Evolutionary conservation across 1,284 basidiomycete genomes (phyloP).

Genomic region (Ceratobasidium sp.): DNA sequence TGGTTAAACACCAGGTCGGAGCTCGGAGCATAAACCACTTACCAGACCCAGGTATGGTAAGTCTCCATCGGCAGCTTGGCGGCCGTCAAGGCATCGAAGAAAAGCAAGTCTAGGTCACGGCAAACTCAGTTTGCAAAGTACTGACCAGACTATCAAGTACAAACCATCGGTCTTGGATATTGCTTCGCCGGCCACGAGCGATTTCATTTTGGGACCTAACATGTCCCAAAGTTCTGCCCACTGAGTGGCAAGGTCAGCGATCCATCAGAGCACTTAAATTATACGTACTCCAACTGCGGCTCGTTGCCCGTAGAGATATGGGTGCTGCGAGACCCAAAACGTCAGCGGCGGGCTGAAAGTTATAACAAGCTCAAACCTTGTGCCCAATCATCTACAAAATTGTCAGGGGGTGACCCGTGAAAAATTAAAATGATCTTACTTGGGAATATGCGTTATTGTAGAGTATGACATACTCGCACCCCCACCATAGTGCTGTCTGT

Average conservation of each 20-base stretch:
- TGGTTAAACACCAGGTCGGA: background rate
- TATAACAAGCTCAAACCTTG: constrained; percentile 25
- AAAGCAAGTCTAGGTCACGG: constrained; percentile 38
- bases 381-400: constrained; percentile 32
- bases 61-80: constrained; percentile 46
- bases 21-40: background rate
- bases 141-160: background rate
- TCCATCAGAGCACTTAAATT: background rate
- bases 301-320: constrained; percentile 35
- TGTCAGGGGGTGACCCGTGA: background rate
- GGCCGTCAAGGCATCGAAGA: constrained; percentile 45
- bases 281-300: constrained; percentile 23
- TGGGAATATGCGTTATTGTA: constrained; percentile 47
- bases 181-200: constrained; percentile 45
- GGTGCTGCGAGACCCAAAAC: constrained; percentile 1
- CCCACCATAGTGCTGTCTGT: constrained; percentile 47
- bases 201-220: constrained; percentile 41
- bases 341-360: background rate
- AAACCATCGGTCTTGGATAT: constrained; percentile 46
- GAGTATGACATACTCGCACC: constrained; percentile 44
- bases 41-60: constrained; percentile 44
- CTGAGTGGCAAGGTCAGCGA: background rate
- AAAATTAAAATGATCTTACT: background rate
- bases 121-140: background rate
- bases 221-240: constrained; percentile 46